Evolutionary conservation across 805 yeast species (phyloP), one percentile per base, ranked within the genome.

Genomic region (Cyberlindnera mycetangii): DNA sequence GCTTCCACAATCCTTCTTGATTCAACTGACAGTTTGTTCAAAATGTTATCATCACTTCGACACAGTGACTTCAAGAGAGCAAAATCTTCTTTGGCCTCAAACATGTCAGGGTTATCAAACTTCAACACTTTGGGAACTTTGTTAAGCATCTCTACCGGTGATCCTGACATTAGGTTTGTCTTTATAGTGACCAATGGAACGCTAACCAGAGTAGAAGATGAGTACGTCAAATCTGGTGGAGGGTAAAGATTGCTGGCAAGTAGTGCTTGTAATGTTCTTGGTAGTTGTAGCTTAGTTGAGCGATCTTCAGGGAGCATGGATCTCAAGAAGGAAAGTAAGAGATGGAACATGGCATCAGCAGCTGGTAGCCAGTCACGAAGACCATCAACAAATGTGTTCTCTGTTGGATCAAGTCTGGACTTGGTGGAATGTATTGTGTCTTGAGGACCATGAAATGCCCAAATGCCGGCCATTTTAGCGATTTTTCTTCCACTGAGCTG

Each of bases 271-370:
- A 88, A 68, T 1, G 85, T 68, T 52, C 76, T 76, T 35, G 95
- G 95, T 34, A 87, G 65, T 45, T 72, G 76, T 31, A 75, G 58
- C 22, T 78, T 69, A 21, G 71, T 68, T 30, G 76, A 80, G 39
- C 75, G 71, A 48, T 80, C 87, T 42, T 76, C 75, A 1, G 88
- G 85, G 21, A 87, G 73, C 81, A 86, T 83, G 16, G 95, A 81
- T 50, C 90, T 75, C 47, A 89, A 65, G 55, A 88, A 89, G 2
- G 96, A 76, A 27, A 88, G 65, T 19, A 88, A 69, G 25, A 89
- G 64, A 62, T 89, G 97, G 57, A 86, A 85, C 67, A 88, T 76
- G 0, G 96, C 97, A 59, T 86, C 88, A 5, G 93, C 81, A 2
- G 89, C 87, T 2, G 85, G 80, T 33, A 82, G 69, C 96, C 96